Percentiles rank a stretch among this genome's conserved stretches.
These are phyloP conservation scores for Funneliformis mosseae DNA, from an alignment of 192 early-diverging fungal species.

Conservation along the genomic window DNA sequence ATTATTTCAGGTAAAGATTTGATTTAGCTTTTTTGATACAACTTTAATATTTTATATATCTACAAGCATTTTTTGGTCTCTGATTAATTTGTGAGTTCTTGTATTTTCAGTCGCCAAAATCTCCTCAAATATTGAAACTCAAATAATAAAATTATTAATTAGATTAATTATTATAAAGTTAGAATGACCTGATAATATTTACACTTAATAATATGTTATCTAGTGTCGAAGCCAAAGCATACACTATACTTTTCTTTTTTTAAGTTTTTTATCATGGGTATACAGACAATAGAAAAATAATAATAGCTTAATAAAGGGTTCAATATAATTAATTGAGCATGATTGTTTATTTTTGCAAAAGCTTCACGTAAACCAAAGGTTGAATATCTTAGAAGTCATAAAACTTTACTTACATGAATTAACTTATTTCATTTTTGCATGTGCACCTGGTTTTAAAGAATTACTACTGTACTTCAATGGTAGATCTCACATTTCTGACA, in stretches of 20 bases:
- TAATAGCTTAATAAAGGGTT: not conserved
- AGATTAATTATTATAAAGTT: too few relatives aligned
- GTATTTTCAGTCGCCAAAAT: constrained; percentile 66
- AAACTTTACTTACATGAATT: too few relatives aligned
- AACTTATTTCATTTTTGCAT: too few relatives aligned
- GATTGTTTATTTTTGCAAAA: constrained; percentile 68
- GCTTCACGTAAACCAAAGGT: constrained; percentile 72
- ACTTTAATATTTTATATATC: constrained; percentile 72
- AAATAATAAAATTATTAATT: too few relatives aligned
- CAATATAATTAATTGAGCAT: constrained; percentile 3
- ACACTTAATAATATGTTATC: too few relatives aligned
- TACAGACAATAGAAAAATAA: constrained; percentile 50
- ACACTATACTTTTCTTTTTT: constrained; percentile 98
- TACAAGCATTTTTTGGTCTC: constrained; percentile 75
- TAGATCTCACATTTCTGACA: too few relatives aligned
- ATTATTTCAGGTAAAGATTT: constrained; percentile 79
- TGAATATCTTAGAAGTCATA: too few relatives aligned
- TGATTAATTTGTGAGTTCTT: constrained; percentile 94
- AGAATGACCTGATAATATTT: too few relatives aligned
- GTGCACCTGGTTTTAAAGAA: too few relatives aligned
- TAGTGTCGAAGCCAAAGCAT: too few relatives aligned
- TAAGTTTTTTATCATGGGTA: constrained; percentile 87
- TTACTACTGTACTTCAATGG: too few relatives aligned
- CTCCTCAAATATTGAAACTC: constrained; percentile 82
- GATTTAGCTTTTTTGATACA: constrained; percentile 73